Evolutionary conservation across 108 stramenopile genomes (phyloP), one percentile per base, ranked within the genome.

Genomic region (Mediolabrus comicus): DNA sequence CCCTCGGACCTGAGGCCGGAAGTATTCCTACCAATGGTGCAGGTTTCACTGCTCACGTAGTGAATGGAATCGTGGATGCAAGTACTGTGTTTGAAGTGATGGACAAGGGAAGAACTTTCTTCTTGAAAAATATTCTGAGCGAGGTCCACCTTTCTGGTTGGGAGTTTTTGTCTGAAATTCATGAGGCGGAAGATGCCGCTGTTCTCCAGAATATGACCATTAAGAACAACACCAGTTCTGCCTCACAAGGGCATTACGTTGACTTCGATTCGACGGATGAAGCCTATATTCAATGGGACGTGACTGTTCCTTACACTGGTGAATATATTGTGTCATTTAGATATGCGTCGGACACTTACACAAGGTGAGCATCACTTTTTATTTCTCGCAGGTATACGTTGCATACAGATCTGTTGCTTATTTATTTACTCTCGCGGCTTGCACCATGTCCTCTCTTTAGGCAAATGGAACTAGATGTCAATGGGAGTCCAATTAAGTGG

Each of bases 51-150:
- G 68, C 59, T 17, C 75, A 83, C 53, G 57, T 53, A 17, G 59
- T 66, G 2, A 59, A 51, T n/a, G 70, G 73, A 12, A 19, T 28
- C 12, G 32, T 81, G 32, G 76, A 81, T 25, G 61, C 38, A 16
- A 63, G 71, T 2, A 82, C 87, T 29, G 59, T 87, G 5, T 90
- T 90, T 58, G 77, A 82, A 59, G 76, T 86, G 3, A 69, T 83
- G 54, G 65, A 66, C 53, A 63, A 73, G 25, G 87, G 84, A 19
- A 52, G 53, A 29, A 60, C 51, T 4, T 51, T 74, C 25, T 82
- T 71, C 53, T 62, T 80, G 54, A 85, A 86, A 55, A 88, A 88
- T 46, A 36, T 71, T 14, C 51, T 58, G 14, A 84, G 84, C 25
- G 81, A 68, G 7, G 82, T 86, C 0, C 30, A 56, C 14, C 34